Evolutionary conservation across 1,284 basidiomycete species (phyloP), one percentile per base, ranked within the genome.

Genomic region (Puccinia hordei): DNA sequence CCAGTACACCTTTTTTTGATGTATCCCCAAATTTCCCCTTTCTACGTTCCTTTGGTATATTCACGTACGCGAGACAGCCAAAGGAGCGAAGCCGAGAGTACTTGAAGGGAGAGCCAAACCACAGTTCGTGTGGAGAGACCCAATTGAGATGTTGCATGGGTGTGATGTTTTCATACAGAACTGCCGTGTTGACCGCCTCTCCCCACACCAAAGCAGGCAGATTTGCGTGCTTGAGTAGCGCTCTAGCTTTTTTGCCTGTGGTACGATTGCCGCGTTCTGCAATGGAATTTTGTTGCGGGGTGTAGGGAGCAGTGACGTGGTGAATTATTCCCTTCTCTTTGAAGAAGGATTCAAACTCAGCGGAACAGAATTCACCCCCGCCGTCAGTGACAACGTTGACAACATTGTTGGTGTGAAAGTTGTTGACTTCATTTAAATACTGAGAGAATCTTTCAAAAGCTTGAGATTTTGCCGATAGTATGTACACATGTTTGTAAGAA

Each of bases 171-270:
- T 83, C 82, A 1, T 88, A 41, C 84, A 85, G 87, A 10, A 84
- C 81, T 19, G 81, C 82, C 71, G 86, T 84, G 1, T 74, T 53
- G 24, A 84, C 80, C 0, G 85, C 86, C 75, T 87, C 84, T 0
- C 83, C 84, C 87, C 86, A 87, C 8, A 86, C 83, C 38, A 63
- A 82, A 57, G 73, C 80, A 9, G 84, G 86, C 0, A 87, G 82
- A 10, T 81, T 76, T 0, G 85, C 55, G n/a, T 82, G 80, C 10
- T 83, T 59, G 0, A 87, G 82, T 81, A 87, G 82, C 0, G 84
- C 82, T 0, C 84, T 73, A 9, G 82, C 82, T 33, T 80, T 82
- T n/a, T 85, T 83, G 0, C 84, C 72, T 22, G 84, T 83, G 1
- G 85, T 87, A 0, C 85, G 71, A 82, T 85, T 82, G 24, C 82